phyloP scores from a whole-genome alignment of 176 grass and related monocot genomes.

The Eremochloa ophiuroides region DNA sequence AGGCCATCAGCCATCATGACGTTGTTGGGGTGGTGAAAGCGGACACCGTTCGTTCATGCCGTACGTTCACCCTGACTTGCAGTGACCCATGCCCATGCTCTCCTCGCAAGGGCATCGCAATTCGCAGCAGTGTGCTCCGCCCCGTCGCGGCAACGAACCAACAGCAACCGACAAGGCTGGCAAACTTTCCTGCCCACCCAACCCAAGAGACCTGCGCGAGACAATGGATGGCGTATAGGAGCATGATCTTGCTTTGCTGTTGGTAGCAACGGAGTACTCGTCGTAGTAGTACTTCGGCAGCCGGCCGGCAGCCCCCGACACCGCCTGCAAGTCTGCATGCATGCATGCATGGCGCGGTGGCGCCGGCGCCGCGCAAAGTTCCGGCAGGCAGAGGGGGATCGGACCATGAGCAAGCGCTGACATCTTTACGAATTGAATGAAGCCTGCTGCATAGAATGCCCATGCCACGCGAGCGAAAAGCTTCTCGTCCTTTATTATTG shows the following conservation, averaged over 20 bases:
- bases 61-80: neutral
- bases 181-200: neutral
- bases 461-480: neutral
- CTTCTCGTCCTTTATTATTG: neutral
- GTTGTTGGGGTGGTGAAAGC: neutral
- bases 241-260: too few species aligned
- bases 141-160: neutral
- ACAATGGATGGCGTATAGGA: too few species aligned
- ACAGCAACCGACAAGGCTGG: neutral
- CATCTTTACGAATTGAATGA: constrained; percentile 46
- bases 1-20: neutral
- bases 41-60: neutral
- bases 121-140: constrained; percentile 4
- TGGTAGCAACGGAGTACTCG: too few species aligned
- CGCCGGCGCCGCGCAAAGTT: neutral
- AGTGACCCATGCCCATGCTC: neutral
- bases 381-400: neutral
- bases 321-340: too few species aligned
- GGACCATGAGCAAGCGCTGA: neutral
- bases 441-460: neutral
- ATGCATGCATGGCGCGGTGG: neutral
- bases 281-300: too few species aligned
- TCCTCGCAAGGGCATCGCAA: neutral
- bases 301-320: too few species aligned
- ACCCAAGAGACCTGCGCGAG: too few species aligned